Evolutionary conservation across 2,329 filamentous ascomycete genomes (phyloP), one percentile per base, ranked within the genome.

Genomic region (Fusarium algeriense): DNA sequence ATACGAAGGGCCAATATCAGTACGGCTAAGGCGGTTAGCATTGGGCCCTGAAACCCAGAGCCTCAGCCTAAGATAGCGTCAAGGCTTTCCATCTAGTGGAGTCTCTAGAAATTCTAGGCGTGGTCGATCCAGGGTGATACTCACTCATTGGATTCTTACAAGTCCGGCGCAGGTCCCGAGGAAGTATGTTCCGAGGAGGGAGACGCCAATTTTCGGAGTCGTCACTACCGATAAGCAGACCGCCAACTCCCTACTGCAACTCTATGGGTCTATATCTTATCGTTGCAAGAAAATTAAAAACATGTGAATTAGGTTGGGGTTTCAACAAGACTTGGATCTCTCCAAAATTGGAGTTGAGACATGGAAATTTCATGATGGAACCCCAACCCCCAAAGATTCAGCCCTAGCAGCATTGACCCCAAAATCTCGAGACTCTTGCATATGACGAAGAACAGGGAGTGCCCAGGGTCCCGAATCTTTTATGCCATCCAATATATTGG

Each of bases 361-460:
- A 63, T 61, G 41, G 20, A 32, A 46, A 38, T 61, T 41, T 37
- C 12, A 60, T 34, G 17, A 20, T 53, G 35, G 17, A 63, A 68
- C 73, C 73, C 73, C 73, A 75, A 74, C 71, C 73, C 73, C 73
- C 71, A 74, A 75, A 40, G 28, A 60, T 50, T 64, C 69, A 66
- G 52, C 64, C 69, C 41, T 66, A 64, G 43, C 38, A 53, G 26
- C 28, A n/a, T 57, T 32, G 35, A 73, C 69, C 69, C 69, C 69
- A 71, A 72, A 63, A 60, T 62, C 49, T 55, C 26, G 30, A 56
- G 26, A 50, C 45, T 57, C 14, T 52, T 60, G 28, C 35, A 56
- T 60, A 40, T 30, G 23, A 44, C n/a, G 19, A 26, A 15, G 30
- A 26, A 26, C 14, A 38, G 52, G 37, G 26, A 54, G 38, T 45